A percentile compares a stretch with the other conserved stretches of the same genome.
These are phyloP conservation scores for Leptodontidium sp. DNA, from an alignment of 2,329 filamentous ascomycete genomes.

Conservation along the genomic window DNA sequence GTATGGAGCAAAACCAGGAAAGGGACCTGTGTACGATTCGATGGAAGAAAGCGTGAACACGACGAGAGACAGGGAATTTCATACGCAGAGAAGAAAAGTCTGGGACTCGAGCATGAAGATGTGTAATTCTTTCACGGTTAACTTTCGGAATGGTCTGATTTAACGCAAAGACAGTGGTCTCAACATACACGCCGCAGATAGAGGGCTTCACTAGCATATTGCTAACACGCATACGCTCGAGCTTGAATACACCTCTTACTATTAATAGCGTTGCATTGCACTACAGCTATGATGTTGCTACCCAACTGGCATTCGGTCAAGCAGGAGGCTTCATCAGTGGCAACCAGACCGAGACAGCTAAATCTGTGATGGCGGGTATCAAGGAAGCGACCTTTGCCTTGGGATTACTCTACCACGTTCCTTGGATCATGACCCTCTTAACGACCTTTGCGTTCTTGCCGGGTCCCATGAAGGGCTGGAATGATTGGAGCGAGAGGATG, in stretches of 20 bases:
- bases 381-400: constrained; percentile 26
- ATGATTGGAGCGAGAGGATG: constrained; percentile 31
- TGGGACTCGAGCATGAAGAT: constrained; percentile 32
- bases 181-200: constrained; percentile 25
- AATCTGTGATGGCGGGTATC: constrained; percentile 27
- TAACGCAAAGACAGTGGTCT: not conserved
- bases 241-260: constrained; percentile 7
- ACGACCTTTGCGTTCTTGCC: constrained; percentile 29
- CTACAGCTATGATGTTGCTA: constrained; percentile 36
- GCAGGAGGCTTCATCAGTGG: constrained; percentile 28
- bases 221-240: constrained; percentile 22
- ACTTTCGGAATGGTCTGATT: not conserved
- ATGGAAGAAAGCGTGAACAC: constrained; percentile 29
- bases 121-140: constrained; percentile 6
- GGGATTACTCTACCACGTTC: constrained; percentile 30
- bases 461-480: constrained; percentile 31
- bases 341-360: constrained; percentile 21
- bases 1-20: constrained; percentile 24
- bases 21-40: constrained; percentile 34
- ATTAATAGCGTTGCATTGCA: constrained; percentile 30
- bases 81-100: constrained; percentile 29
- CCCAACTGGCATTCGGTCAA: constrained; percentile 29
- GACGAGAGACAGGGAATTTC: constrained; percentile 28
- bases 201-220: constrained; percentile 32
- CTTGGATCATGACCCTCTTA: constrained; percentile 32